These are phyloP conservation scores for Saccharomycopsis capsularis DNA, from an alignment of 805 yeast species.

Conservation along the genomic window DNA sequence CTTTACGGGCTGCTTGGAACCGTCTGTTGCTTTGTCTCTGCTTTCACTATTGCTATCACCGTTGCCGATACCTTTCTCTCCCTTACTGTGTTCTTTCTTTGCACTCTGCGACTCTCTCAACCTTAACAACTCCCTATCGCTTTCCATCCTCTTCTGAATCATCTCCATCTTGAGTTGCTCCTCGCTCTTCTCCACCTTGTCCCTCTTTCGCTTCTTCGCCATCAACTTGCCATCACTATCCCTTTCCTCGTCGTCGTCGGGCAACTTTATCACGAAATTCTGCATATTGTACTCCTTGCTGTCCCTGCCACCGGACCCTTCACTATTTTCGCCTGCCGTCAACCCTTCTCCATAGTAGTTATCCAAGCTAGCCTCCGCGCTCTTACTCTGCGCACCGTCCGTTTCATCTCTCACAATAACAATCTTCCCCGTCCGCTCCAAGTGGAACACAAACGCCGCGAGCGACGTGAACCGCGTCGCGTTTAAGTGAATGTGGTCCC, in stretches of 20 bases:
- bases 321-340: background rate
- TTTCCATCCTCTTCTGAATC: conserved; percentile 17
- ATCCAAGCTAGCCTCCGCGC: background rate
- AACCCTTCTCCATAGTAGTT: background rate
- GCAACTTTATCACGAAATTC: conserved; percentile 7
- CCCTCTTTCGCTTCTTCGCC: conserved; percentile 11
- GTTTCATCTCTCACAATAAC: conserved; percentile 16
- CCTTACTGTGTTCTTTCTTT: background rate
- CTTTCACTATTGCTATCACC: background rate
- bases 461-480: conserved; percentile 76
- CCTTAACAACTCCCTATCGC: conserved; percentile 7
- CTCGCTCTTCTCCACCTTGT: conserved; percentile 16
- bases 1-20: conserved; percentile 2
- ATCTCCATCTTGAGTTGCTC: conserved; percentile 18
- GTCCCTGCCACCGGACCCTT: background rate
- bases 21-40: background rate
- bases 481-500: conserved; percentile 83
- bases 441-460: conserved; percentile 55
- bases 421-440: conserved; percentile 52
- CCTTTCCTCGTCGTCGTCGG: conserved; percentile 15
- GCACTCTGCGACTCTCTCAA: conserved; percentile 2
- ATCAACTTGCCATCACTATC: conserved; percentile 7
- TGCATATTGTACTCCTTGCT: conserved; percentile 9
- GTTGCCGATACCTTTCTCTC: background rate
- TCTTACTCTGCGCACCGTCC: background rate